Conservation (phyloP, 176 grass and related monocot species). For the Paspalum vaginatum region DNA sequence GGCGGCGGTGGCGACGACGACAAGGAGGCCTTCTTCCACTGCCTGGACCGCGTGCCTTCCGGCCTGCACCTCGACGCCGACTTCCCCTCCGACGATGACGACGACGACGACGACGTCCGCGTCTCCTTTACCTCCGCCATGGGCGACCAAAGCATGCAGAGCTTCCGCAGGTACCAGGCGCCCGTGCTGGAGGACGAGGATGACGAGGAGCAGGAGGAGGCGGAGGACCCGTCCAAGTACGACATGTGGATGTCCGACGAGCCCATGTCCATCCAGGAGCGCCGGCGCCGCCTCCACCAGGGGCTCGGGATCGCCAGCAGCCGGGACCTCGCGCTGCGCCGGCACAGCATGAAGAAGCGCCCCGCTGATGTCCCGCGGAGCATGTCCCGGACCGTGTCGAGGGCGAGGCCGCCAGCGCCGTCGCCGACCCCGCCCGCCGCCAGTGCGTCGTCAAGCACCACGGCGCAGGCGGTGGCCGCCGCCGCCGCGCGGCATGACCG, state of each 20-base stretch:
- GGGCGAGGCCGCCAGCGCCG: background rate
- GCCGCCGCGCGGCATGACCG: background rate
- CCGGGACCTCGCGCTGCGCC: conserved; percentile 49
- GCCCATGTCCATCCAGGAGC: conserved; percentile 79
- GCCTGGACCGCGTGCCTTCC: conserved; percentile 78
- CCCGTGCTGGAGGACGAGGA: conserved; percentile 41
- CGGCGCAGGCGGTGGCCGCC: background rate
- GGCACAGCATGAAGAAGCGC: conserved; percentile 57
- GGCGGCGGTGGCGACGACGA: conserved; percentile 33
- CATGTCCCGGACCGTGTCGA: conserved; percentile 30
- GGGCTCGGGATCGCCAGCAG: conserved; percentile 64
- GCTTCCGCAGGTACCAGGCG: conserved; percentile 57
- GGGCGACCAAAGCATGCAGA: conserved; percentile 34
- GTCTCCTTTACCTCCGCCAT: conserved; percentile 78
- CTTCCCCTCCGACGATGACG: conserved; percentile 60
- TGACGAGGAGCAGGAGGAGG: conserved; percentile 40
- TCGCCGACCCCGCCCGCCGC: background rate
- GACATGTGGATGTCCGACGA: conserved; percentile 86
- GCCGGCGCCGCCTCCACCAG: conserved; percentile 78
- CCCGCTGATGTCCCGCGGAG: conserved; percentile 23
- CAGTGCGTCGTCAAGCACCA: background rate
- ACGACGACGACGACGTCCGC: conserved; percentile 69
- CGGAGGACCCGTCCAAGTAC: conserved; percentile 57
- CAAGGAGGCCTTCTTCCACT: conserved; percentile 76
- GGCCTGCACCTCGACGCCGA: conserved; percentile 69